Evolutionary conservation across 805 yeast species (phyloP).

Genomic region (Saturnispora saitoi): DNA sequence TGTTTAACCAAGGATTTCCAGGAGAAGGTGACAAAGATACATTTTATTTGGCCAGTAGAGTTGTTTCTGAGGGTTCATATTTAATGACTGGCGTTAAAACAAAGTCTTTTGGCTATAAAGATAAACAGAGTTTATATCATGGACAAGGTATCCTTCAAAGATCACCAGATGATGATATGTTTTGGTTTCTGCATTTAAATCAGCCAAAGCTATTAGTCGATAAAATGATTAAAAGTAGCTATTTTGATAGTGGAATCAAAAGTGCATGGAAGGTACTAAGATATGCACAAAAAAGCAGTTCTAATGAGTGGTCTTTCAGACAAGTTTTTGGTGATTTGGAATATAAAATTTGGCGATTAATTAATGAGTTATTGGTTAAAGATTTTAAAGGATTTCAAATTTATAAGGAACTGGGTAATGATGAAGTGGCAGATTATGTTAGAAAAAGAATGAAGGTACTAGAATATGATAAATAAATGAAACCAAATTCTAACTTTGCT

Average conservation of each 20-base stretch:
- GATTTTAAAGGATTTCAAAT: conserved; percentile 24
- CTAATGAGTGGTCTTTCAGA: conserved; percentile 17
- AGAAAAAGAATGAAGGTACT: conserved; percentile 15
- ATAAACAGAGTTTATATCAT: conserved; percentile 17
- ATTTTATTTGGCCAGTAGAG: conserved; percentile 59
- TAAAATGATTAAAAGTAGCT: conserved; percentile 15
- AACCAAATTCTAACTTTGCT: not conserved
- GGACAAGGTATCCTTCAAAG: conserved; percentile 28
- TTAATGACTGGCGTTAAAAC: conserved; percentile 25
- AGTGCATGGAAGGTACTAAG: conserved; percentile 24
- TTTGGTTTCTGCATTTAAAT: conserved; percentile 26
- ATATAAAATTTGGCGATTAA: conserved; percentile 21
- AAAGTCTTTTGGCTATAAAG: conserved; percentile 25
- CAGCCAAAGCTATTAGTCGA: conserved; percentile 25
- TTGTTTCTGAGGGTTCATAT: conserved; percentile 21
- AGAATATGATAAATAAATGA: not conserved
- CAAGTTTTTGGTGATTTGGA: conserved; percentile 19
- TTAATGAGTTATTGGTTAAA: conserved; percentile 16
- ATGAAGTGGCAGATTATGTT: conserved; percentile 21
- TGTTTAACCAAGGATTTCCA: conserved; percentile 62
- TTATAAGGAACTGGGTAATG: conserved; percentile 20
- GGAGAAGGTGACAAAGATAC: conserved; percentile 83
- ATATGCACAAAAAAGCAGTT: conserved; percentile 23
- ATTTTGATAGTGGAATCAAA: conserved; percentile 16
- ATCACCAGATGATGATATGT: conserved; percentile 21